Evolutionary conservation across 2,329 filamentous ascomycete species (phyloP).

Genomic region (Capronia coronata): DNA sequence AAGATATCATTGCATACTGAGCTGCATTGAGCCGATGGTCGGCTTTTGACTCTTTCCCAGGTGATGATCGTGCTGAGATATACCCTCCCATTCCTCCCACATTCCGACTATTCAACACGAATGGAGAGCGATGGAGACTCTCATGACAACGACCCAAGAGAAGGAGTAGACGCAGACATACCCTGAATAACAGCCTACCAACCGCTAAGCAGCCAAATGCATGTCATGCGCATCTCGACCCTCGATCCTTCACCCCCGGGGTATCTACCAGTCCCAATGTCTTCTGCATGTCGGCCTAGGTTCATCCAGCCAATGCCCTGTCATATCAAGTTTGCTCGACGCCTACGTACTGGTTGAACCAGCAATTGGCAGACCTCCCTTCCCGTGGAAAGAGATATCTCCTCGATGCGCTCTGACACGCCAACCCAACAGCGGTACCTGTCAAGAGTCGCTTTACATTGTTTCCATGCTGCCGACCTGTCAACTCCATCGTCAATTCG

Average conservation of each 20-base stretch:
- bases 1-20: neutral
- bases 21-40: slow-evolving; percentile 8
- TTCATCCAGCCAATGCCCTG: slow-evolving; percentile 6
- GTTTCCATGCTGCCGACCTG: too few species aligned
- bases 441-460: too few species aligned
- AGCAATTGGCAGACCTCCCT: neutral
- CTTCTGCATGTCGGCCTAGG: slow-evolving; percentile 4
- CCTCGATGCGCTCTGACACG: too few species aligned
- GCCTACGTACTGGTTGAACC: slow-evolving; percentile 4
- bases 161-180: neutral
- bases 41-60: neutral
- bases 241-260: neutral
- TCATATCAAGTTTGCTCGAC: slow-evolving; percentile 13
- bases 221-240: neutral
- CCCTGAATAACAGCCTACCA: neutral
- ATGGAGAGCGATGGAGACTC: neutral
- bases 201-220: neutral
- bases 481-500: neutral
- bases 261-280: slow-evolving; percentile 6
- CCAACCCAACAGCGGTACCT: too few species aligned
- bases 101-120: neutral
- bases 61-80: slow-evolving; percentile 1
- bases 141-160: neutral
- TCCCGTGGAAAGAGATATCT: neutral
- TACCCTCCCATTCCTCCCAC: neutral